Base-by-base conservation (phyloP, 2,329 filamentous ascomycete species). In the Aspergillus bombycis region DNA sequence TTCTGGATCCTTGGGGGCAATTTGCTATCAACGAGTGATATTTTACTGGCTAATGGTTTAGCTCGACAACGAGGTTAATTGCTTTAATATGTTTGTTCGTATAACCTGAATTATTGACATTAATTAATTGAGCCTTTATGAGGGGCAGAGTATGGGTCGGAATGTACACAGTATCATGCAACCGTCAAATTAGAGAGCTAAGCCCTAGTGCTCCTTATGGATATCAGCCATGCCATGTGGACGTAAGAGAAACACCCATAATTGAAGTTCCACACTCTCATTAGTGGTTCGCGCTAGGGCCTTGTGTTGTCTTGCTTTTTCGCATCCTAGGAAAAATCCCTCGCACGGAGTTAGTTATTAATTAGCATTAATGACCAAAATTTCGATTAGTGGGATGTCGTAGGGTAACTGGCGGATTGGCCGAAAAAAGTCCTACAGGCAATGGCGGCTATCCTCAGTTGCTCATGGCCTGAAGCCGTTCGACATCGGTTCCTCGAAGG, bases 151-250 rank as follows among this genome's bases (percentile, higher is more conserved):
- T 9, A 28, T 28, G 14, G 45, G 45, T 5, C 4, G 19, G 11
- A 2, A 21, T 55, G n/a, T 21, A n/a, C n/a, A n/a, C n/a, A n/a
- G n/a, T n/a, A 55, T 55, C 34, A 55, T 38, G 52, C 32, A 38
- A 55, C 52, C n/a, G 21, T 34, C 32, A n/a, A 55, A 26, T 23
- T 38, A 55, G 26, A 16, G 14, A 32, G 23, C 45, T 26, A 23
- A 46, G n/a, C n/a, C 45, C 23, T 48, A 48, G 45, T 48, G 45
- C 14, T 26, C 23, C 14, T 19, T 52, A 30, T 12, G 11, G 4
- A 34, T 52, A 52, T 52, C 4, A 32, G 14, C 52, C 52, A 54
- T 54, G 14, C 52, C 52, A 54, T 54, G 52, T 54, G 52, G 32
- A 54, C 11, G 30, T 16, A 54, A 36, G 30, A 54, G 30, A 54